Base-by-base conservation (phyloP, 1,284 basidiomycete species). In the Termitomyces sp. region DNA sequence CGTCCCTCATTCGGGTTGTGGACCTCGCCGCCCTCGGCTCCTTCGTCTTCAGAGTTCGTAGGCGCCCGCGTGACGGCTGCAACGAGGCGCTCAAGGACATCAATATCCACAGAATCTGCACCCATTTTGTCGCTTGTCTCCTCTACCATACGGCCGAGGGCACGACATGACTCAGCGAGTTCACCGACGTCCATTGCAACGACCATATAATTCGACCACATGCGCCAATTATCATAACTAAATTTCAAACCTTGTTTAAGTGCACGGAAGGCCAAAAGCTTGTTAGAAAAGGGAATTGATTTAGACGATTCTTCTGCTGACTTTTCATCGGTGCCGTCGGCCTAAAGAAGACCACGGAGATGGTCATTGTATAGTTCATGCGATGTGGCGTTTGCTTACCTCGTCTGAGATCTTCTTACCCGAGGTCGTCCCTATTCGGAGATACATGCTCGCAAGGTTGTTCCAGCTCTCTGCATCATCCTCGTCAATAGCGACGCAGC, bases 391-490 rank as follows among this genome's bases (percentile, higher is more conserved):
- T 51, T 53, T 45, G 40, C 57, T 53, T 57, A 55, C 61, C 42
- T 62, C 53, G 41, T 58, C 58, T 24, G 65, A 66, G 33, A 58
- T 65, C 38, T 60, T 62, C 33, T 59, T 58, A 47, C 57, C 54
- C 47, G 80, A 75, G 33, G 82, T 84, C 50, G 81, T 76, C 26
- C 83, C 86, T 69, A 94, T 79, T 30, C 92, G 85, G 53, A 99
- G 80, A 70, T 98, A 98, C 65, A 95, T 89, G 59, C 90, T 95
- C 21, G 96, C 97, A 52, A 99, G 75, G 69, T 99, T 99, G 68
- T 90, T 98, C 97, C 97, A 99, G 61, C 93, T 95, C 77, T 99
- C 96, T 3, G 84, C 92, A 66, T 99, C 95, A 63, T 99, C 96
- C 58, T 96, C 93, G 59, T 98, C 95, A 57, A 99, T 85, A 8